Base-by-base conservation (phyloP, 345 rosid genomes). In the Citrus maxima region DNA sequence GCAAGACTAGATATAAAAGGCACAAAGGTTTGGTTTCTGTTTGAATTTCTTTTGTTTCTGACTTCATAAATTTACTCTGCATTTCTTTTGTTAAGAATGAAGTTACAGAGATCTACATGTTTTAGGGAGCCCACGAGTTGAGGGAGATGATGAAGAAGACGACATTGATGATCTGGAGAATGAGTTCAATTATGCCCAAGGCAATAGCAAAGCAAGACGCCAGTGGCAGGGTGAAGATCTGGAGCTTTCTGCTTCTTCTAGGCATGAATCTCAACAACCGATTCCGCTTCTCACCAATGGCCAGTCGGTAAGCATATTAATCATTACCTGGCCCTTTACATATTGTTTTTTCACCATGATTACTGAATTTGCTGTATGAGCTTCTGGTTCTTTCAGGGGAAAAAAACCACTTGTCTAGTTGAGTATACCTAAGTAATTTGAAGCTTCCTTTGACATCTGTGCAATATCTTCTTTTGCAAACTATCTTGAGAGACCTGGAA, bases 121-220 rank as follows among this genome's bases (percentile, higher is more conserved):
- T 82, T 80, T 84, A 97, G 99, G 99, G 83, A 88, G 98, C 84
- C 88, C 93, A 72, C 94, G 97, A 75, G 98, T 97, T 67, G 95
- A 92, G 38, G 99, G 98, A 63, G 99, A 97, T 78, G 99, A 94
- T 67, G 99, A 97, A 81, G 99, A 97, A 86, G 98, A 97, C 80
- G 98, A 92, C 70, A 91, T 93, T 80, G 98, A 97, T 86, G 98
- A 97, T 86, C 80, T 97, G 46, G 98, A 93, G 86, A 93, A 97
- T 80, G 99, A 97, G 88, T 93, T 97, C 79, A 87, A 85, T 81
- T 93, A 94, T 87, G 73, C 89, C 72, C 95, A 92, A 73, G 92
- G 92, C 71, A 85, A 70, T 79, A 86, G 82, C 86, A 86, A 88
- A 81, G 84, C 89, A 22, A 90, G 95, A 82, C 91, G 80, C 73